Conservation (phyloP, 441 rosid genomes). For the Omphalea diandra region DNA sequence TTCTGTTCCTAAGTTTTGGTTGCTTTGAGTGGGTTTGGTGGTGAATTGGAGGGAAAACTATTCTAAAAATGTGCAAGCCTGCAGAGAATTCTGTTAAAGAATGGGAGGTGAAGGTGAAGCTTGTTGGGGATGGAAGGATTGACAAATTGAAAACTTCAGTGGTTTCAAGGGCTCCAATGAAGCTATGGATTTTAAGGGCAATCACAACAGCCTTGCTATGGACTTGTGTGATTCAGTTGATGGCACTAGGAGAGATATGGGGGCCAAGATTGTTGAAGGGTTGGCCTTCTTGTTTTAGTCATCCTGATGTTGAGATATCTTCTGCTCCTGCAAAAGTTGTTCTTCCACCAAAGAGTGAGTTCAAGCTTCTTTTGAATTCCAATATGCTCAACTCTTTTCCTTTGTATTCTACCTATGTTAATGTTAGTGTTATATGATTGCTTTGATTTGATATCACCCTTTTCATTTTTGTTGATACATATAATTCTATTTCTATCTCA, state of each 20-base stretch:
- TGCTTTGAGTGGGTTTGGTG: too few relatives aligned
- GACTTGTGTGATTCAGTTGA: conserved; percentile 83
- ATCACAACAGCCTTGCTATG: conserved; percentile 70
- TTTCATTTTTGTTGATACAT: too few relatives aligned
- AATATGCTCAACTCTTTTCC: neutral
- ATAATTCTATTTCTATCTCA: too few relatives aligned
- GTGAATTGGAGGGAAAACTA: conserved; percentile 19
- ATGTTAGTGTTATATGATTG: neutral
- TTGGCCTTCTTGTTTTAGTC: conserved; percentile 73
- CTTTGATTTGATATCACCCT: too few relatives aligned
- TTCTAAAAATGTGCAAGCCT: conserved; percentile 47
- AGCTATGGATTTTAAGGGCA: conserved; percentile 87
- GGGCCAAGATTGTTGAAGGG: conserved; percentile 74
- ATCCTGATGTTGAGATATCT: conserved; percentile 38
- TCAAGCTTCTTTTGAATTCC: neutral
- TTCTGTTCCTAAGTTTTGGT: too few relatives aligned
- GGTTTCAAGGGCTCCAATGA: conserved; percentile 58
- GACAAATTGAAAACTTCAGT: conserved; percentile 51
- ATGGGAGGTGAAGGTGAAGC: conserved; percentile 55
- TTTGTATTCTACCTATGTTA: neutral
- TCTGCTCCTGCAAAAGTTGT: conserved; percentile 47
- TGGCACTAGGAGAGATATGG: conserved; percentile 81
- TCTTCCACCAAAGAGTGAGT: conserved; percentile 76
- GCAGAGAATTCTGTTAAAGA: conserved; percentile 45
- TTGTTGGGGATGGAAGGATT: conserved; percentile 53